A percentile compares a stretch with the other conserved stretches of the same genome.
Evolutionary conservation across 192 early-diverging fungal genomes (phyloP).

Genomic region (Backusella circina): DNA sequence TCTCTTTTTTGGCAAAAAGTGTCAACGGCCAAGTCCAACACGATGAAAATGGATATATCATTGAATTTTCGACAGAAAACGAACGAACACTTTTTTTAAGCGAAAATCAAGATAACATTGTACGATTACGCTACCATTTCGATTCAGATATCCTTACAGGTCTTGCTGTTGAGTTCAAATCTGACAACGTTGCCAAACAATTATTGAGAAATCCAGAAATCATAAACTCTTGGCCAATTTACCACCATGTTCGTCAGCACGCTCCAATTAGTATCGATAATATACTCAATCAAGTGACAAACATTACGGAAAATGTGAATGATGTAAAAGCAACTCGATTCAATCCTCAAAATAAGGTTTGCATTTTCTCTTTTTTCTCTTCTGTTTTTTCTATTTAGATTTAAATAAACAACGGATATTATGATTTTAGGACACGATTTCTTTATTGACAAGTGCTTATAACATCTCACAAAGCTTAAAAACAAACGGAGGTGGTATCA

Average conservation of each 20-base stretch:
- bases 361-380: background rate
- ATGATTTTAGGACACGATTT: conserved; percentile 21
- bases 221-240: conserved; percentile 23
- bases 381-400: background rate
- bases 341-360: conserved; percentile 6
- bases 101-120: background rate
- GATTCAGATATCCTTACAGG: conserved; percentile 19
- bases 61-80: conserved; percentile 1
- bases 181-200: background rate
- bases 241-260: conserved; percentile 11
- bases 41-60: background rate
- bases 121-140: conserved; percentile 9
- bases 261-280: background rate
- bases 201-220: conserved; percentile 5
- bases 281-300: background rate
- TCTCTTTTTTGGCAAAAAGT: background rate
- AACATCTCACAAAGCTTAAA: conserved; percentile 42
- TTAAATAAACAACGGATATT: conserved; percentile 1
- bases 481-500: conserved; percentile 55
- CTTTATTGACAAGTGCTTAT: conserved; percentile 48
- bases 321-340: background rate
- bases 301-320: background rate
- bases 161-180: conserved; percentile 10
- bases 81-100: background rate
- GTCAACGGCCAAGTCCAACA: background rate